Conservation (phyloP, 805 yeast genomes). For the Suhomyces kilbournensis region DNA sequence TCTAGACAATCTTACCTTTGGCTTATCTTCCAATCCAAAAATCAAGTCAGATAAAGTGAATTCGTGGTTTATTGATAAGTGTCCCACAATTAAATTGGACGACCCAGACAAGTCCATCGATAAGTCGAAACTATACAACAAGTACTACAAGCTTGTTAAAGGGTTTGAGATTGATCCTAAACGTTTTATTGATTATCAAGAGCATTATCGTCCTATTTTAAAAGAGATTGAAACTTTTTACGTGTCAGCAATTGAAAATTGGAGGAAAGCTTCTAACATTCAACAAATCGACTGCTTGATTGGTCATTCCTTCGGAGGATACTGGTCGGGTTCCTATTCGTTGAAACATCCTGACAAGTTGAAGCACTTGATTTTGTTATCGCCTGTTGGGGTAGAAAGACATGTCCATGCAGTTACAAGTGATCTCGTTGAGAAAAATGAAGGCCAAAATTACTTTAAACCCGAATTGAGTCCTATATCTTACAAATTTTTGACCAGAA, state of each 20-base stretch:
- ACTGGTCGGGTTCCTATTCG: slow-evolving; percentile 63
- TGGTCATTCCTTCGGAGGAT: slow-evolving; percentile 82
- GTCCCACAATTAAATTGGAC: slow-evolving; percentile 23
- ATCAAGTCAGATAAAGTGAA: slow-evolving; percentile 18
- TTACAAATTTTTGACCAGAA: slow-evolving; percentile 46
- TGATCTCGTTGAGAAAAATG: slow-evolving; percentile 17
- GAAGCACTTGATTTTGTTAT: slow-evolving; percentile 54
- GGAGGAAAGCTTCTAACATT: slow-evolving; percentile 53
- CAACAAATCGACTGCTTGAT: slow-evolving; percentile 56
- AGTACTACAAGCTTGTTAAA: slow-evolving; percentile 40
- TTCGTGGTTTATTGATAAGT: slow-evolving; percentile 17
- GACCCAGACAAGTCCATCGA: slow-evolving; percentile 21
- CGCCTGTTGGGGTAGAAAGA: slow-evolving; percentile 80
- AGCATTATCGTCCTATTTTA: slow-evolving; percentile 37
- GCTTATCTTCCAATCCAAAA: slow-evolving; percentile 49
- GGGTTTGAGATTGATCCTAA: slow-evolving; percentile 26
- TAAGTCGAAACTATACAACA: slow-evolving; percentile 27
- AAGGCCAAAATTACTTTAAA: slow-evolving; percentile 11
- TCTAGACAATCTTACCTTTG: slow-evolving; percentile 50
- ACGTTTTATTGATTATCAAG: slow-evolving; percentile 28
- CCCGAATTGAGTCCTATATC: slow-evolving; percentile 45
- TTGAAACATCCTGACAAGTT: slow-evolving; percentile 55
- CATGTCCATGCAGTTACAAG: slow-evolving; percentile 58
- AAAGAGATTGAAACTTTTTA: slow-evolving; percentile 53
- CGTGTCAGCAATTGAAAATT: slow-evolving; percentile 56